These are phyloP conservation scores for Rhodomyrtus tomentosa DNA, from an alignment of 345 rosid genomes.

Conservation along the genomic window DNA sequence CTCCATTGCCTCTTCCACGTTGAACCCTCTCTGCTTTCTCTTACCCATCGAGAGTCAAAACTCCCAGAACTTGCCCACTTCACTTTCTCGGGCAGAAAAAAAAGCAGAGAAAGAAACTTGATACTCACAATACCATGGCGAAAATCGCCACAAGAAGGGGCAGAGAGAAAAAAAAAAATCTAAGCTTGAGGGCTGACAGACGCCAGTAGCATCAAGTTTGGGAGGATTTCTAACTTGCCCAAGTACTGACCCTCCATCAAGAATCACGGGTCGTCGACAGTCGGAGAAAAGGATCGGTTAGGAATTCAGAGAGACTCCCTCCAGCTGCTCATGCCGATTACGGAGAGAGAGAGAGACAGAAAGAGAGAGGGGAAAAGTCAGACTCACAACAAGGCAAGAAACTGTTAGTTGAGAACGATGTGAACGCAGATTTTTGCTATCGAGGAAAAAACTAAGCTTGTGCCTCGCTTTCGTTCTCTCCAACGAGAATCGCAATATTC, in stretches of 20 bases:
- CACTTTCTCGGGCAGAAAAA: not conserved
- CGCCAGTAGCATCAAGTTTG: not conserved
- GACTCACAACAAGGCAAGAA: not conserved
- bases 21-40: slow-evolving; percentile 27
- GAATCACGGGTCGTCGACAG: not conserved
- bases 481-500: not conserved
- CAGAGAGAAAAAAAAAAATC: not conserved
- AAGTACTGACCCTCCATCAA: not conserved
- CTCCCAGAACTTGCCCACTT: not conserved
- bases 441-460: not conserved
- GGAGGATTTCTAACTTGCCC: not conserved
- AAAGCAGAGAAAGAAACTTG: not conserved
- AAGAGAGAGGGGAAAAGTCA: not conserved
- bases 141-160: not conserved
- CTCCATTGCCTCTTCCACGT: slow-evolving; percentile 31
- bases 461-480: not conserved
- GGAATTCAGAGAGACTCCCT: not conserved
- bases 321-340: not conserved
- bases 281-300: not conserved
- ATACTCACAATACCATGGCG: not conserved
- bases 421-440: not conserved
- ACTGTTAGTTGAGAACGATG: not conserved
- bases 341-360: not conserved
- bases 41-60: slow-evolving; percentile 21
- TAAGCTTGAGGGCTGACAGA: not conserved